A percentile compares a stretch with the other conserved stretches of the same genome.
phyloP scores from a whole-genome alignment of 352 stramenopile species.

The Aphanomyces invadans region DNA sequence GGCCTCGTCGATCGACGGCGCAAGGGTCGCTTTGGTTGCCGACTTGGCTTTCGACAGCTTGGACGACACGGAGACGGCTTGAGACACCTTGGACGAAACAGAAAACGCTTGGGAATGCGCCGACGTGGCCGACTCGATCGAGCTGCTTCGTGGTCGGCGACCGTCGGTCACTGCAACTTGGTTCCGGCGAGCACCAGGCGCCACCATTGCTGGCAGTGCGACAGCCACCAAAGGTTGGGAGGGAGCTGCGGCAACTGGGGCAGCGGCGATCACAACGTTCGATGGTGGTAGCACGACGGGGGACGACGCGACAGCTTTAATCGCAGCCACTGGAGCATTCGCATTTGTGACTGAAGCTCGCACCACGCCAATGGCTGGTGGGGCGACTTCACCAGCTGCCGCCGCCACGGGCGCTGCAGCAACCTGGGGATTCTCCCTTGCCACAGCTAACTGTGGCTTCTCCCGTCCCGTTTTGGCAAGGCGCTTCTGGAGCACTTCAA shows the following conservation, averaged over 20 bases:
- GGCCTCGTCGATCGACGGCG: constrained; percentile 9
- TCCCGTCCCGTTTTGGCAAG: constrained; percentile 20
- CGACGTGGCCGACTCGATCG: constrained; percentile 21
- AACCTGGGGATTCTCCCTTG: too few relatives aligned
- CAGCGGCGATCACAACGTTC: neutral
- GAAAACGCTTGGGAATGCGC: constrained; percentile 29
- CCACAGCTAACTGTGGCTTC: too few relatives aligned
- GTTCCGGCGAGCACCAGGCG: too few relatives aligned
- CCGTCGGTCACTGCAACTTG: neutral
- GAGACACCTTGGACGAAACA: constrained; percentile 65
- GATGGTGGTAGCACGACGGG: neutral
- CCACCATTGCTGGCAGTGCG: too few relatives aligned
- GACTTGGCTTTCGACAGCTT: constrained; percentile 52
- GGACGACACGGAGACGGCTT: constrained; percentile 72
- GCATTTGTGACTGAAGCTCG: too few relatives aligned
- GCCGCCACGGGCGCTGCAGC: too few relatives aligned
- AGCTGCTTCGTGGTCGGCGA: constrained; percentile 14
- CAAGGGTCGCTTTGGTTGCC: constrained; percentile 25
- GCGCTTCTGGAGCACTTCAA: constrained; percentile 68
- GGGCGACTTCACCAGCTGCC: too few relatives aligned
- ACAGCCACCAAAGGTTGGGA: neutral
- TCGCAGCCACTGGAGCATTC: neutral
- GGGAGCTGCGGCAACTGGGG: neutral
- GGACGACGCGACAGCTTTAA: neutral
- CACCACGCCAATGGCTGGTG: neutral